phyloP scores from a whole-genome alignment of 345 rosid genomes.

The Noccaea bulbosa region DNA sequence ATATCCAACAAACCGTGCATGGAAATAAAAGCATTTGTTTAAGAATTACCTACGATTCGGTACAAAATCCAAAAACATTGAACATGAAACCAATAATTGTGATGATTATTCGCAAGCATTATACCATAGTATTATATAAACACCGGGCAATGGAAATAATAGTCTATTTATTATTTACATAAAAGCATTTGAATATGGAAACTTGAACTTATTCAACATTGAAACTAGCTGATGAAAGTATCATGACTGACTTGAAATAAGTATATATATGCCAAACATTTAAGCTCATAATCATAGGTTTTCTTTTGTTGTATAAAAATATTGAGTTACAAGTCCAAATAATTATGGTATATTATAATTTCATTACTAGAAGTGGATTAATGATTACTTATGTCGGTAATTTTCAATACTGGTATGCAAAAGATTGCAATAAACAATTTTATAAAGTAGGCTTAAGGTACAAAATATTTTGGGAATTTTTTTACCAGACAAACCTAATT shows the following conservation, averaged over 20 bases:
- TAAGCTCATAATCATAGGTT: conserved; percentile 7
- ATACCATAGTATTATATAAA: conserved; percentile 27
- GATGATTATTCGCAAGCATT: conserved; percentile 42
- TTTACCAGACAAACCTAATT: conserved; percentile 57
- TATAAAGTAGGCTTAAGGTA: conserved; percentile 40
- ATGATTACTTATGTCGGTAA: conserved; percentile 28
- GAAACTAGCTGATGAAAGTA: conserved; percentile 32
- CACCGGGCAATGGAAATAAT: conserved; percentile 14
- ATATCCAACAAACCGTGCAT: conserved; percentile 41
- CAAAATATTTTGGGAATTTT: conserved; percentile 35
- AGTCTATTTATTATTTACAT: neutral
- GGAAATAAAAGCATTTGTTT: conserved; percentile 34
- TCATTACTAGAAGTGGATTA: neutral
- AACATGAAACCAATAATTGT: conserved; percentile 50
- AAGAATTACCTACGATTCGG: conserved; percentile 40
- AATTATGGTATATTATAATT: neutral
- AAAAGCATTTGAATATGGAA: conserved; percentile 18
- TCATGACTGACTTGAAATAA: conserved; percentile 18
- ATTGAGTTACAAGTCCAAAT: neutral
- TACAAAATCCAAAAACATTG: conserved; percentile 52
- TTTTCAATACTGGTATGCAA: neutral
- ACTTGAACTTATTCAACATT: conserved; percentile 39
- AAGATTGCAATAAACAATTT: neutral
- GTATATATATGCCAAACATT: conserved; percentile 24
- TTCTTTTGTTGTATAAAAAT: neutral